Evolutionary conservation across 2,329 filamentous ascomycete genomes (phyloP).

Genomic region (Stagonosporopsis vannaccii): DNA sequence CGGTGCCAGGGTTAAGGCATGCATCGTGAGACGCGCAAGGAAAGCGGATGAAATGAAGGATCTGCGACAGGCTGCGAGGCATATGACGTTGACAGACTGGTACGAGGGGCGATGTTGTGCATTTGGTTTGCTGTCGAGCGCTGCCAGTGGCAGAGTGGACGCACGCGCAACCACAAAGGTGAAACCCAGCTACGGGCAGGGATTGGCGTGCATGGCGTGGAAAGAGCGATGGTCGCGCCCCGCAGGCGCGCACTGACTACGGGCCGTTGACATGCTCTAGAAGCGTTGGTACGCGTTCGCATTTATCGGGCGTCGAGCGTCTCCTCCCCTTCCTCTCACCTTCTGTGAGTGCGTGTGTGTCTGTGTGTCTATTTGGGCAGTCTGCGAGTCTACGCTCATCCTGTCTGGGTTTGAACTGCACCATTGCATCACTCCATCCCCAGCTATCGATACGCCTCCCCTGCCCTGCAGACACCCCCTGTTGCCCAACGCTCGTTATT

Average conservation of each 20-base stretch:
- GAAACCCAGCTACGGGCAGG: slow-evolving; percentile 3
- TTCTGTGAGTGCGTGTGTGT: background rate
- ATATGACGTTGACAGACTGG: slow-evolving; percentile 8
- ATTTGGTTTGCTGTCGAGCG: slow-evolving; percentile 9
- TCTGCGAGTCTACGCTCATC: slow-evolving; percentile 16
- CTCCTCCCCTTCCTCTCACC: background rate
- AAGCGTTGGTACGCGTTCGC: background rate
- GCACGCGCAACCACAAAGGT: slow-evolving; percentile 12
- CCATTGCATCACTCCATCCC: background rate
- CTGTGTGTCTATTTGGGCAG: slow-evolving; percentile 2
- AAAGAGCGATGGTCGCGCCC: slow-evolving; percentile 1
- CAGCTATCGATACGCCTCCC: background rate
- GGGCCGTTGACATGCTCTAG: background rate
- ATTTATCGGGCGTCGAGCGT: background rate
- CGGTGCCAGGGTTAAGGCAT: slow-evolving; percentile 5
- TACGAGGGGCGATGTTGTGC: background rate
- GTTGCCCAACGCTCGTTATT: slow-evolving; percentile 18
- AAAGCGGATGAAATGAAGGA: background rate
- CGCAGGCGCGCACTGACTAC: slow-evolving; percentile 1
- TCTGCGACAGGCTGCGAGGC: background rate
- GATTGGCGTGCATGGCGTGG: too few relatives aligned
- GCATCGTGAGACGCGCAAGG: slow-evolving; percentile 11
- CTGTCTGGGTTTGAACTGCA: too few relatives aligned
- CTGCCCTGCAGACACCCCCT: background rate
- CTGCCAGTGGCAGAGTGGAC: background rate